Conservation (phyloP, 805 yeast genomes). For the Barnettozyma vustinii region DNA sequence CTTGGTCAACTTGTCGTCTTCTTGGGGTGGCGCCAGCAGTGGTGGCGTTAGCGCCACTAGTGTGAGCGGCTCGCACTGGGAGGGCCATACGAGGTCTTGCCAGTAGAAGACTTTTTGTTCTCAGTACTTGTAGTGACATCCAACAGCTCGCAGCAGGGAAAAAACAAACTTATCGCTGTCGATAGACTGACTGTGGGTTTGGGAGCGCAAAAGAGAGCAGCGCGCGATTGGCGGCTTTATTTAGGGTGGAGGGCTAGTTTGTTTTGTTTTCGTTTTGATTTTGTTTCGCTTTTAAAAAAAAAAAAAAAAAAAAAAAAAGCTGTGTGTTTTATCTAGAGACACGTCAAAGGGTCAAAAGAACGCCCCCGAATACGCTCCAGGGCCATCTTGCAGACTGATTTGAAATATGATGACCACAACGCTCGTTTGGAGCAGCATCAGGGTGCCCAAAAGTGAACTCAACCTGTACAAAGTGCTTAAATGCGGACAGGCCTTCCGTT, state of each 20-base stretch:
- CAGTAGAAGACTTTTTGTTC: not conserved
- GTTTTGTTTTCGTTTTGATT: not conserved
- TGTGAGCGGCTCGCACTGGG: not conserved
- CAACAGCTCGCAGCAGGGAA: not conserved
- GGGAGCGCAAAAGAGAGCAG: not conserved
- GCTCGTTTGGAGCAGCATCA: conserved; percentile 18
- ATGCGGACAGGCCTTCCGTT: conserved; percentile 78
- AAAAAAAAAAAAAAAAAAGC: too few relatives aligned
- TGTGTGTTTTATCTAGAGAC: too few relatives aligned
- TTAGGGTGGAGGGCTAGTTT: not conserved
- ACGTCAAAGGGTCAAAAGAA: too few relatives aligned
- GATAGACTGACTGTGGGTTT: not conserved
- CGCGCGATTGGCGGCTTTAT: not conserved
- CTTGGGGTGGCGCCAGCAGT: not conserved
- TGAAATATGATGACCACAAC: not conserved
- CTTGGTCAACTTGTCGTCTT: conserved; percentile 11
- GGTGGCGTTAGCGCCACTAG: not conserved
- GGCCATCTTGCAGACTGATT: too few relatives aligned
- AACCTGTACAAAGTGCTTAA: conserved; percentile 60
- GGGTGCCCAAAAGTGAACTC: conserved; percentile 38
- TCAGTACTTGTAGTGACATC: not conserved
- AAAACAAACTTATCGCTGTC: not conserved
- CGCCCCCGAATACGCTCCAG: too few relatives aligned
- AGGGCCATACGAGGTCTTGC: not conserved
- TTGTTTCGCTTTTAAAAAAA: not conserved